A percentile compares a stretch with the other conserved stretches of the same genome.
phyloP scores from a whole-genome alignment of 2,329 filamentous ascomycete species.

The Botrytis paeoniae region DNA sequence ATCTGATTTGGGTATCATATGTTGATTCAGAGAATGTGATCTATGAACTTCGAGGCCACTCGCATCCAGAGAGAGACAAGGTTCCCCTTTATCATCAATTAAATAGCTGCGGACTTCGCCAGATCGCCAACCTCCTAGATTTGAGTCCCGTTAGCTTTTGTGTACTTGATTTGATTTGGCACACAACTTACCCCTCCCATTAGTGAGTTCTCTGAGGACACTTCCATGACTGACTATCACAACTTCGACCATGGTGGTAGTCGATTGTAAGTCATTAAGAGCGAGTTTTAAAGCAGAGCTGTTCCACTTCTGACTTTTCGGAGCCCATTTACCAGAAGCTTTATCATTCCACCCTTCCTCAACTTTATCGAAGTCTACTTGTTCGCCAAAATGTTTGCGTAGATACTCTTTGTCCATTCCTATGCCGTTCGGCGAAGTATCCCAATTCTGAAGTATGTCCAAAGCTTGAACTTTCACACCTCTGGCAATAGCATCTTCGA shows the following conservation, averaged over 20 bases:
- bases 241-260: background rate
- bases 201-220: background rate
- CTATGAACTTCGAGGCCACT: background rate
- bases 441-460: background rate
- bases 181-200: background rate
- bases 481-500: background rate
- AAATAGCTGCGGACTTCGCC: background rate
- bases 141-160: background rate
- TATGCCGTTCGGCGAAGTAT: background rate
- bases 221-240: conserved; percentile 3
- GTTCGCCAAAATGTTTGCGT: background rate
- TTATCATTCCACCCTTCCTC: background rate
- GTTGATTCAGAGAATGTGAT: background rate
- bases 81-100: background rate
- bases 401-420: background rate
- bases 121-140: background rate
- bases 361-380: background rate
- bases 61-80: background rate
- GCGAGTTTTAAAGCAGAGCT: background rate
- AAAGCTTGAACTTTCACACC: background rate
- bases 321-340: background rate
- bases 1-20: background rate
- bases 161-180: background rate
- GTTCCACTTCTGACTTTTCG: background rate
- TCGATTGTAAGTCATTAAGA: background rate